Evolutionary conservation across 345 rosid genomes (phyloP), one percentile per base, ranked within the genome.

Genomic region (Aquilaria yunnanensis): DNA sequence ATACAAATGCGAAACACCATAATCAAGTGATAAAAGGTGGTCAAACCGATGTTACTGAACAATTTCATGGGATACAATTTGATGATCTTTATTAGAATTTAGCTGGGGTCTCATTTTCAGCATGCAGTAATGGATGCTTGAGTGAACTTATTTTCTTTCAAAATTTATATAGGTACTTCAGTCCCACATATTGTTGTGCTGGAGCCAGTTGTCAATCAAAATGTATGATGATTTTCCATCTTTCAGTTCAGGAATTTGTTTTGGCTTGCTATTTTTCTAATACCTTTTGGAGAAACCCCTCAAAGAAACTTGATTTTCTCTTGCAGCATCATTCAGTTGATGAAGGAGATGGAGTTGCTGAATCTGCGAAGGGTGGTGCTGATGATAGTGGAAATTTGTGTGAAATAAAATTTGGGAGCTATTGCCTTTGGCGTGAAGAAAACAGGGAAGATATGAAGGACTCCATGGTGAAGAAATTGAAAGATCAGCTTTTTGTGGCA

Each of bases 401-500:
- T 76, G 96, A 94, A 73, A 53, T 74, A 67, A 80, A 73, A 75
- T 90, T 79, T 77, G 97, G 98, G 62, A 86, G 97, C 78, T 94
- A 94, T 80, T 94, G 99, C 83, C 82, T 80, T 64, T 94, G 97
- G 99, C 85, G 79, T 66, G 83, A 74, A 67, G 82, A 90, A 74
- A 87, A 90, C 77, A 88, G 75, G 78, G 84, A 88, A 83, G 80
- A 81, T 9, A 75, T 94, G 85, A 90, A 83, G 76, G 99, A 94
- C 77, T 65, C 70, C 51, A 77, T 77, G 75, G 93, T 93, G 69
- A 93, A 88, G 78, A 87, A 80, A 76, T 73, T 93, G 77, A 93
- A 90, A 78, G 99, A 90, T 70, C 84, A 68, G 67, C 96, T 94
- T 64, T 94, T 94, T 70, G 91, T 83, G 57, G 96, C 96, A 63